These are phyloP conservation scores for Psidium guajava DNA, from an alignment of 345 rosid species.

Conservation along the genomic window DNA sequence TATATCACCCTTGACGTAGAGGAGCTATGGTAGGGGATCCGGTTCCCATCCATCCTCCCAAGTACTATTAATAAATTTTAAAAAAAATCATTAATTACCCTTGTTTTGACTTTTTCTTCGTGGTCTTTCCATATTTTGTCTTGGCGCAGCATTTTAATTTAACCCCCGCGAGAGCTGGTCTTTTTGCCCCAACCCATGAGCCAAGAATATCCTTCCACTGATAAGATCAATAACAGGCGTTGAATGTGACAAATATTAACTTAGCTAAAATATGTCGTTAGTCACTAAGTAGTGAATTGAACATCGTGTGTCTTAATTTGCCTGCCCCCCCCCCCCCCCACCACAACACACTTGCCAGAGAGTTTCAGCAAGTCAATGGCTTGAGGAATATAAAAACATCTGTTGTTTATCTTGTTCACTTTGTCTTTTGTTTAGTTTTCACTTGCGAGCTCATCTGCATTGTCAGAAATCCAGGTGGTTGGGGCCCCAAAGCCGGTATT, in stretches of 20 bases:
- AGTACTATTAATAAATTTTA: neutral
- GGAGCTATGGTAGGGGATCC: no score
- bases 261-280: neutral
- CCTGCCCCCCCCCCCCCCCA: no score
- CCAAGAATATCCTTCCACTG: neutral
- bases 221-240: neutral
- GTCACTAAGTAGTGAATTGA: neutral
- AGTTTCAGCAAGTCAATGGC: neutral
- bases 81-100: neutral
- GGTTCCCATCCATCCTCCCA: neutral
- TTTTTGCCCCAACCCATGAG: neutral
- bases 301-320: neutral
- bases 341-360: neutral
- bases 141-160: neutral
- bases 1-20: no score
- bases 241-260: neutral
- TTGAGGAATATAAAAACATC: neutral
- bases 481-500: neutral
- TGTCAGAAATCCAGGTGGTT: neutral
- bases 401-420: neutral
- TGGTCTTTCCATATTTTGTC: neutral
- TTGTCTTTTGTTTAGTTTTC: neutral
- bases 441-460: neutral
- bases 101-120: neutral
- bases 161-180: neutral